phyloP scores from a whole-genome alignment of 2,329 filamentous ascomycete genomes.

The Fusarium protoensiforme region DNA sequence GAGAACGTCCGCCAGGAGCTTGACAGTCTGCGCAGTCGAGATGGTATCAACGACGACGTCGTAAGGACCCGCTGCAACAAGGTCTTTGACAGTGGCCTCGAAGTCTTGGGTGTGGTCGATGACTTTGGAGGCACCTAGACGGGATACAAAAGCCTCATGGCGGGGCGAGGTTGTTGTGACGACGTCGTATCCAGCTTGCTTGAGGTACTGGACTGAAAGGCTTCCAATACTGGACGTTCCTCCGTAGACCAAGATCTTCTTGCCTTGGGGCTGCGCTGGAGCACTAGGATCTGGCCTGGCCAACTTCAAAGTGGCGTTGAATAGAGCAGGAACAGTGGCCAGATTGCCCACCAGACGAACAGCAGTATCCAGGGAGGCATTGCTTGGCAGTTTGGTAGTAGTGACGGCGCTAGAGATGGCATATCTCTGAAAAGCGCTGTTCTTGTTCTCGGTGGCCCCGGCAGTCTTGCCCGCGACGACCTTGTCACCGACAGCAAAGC shows the following conservation, averaged over 20 bases:
- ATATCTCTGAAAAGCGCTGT: conserved; percentile 29
- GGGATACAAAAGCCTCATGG: conserved; percentile 23
- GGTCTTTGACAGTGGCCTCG: conserved; percentile 4
- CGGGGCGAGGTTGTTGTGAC: conserved; percentile 32
- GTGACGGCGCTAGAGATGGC: conserved; percentile 9
- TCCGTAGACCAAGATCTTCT: conserved; percentile 25
- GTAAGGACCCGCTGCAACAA: conserved; percentile 19
- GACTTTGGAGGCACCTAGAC: conserved; percentile 16
- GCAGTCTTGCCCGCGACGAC: conserved; percentile 31
- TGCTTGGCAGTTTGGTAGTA: conserved; percentile 19
- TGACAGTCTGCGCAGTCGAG: conserved; percentile 22
- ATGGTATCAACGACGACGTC: conserved; percentile 27
- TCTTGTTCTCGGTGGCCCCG: conserved; percentile 26
- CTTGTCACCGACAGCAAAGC: conserved; percentile 28
- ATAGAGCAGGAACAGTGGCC: conserved; percentile 27
- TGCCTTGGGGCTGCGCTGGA: conserved; percentile 7
- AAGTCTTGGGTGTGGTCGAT: conserved; percentile 13
- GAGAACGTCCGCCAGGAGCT: conserved; percentile 23
- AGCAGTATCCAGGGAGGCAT: conserved; percentile 17
- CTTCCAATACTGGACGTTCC: conserved; percentile 34
- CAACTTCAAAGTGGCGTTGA: conserved; percentile 24
- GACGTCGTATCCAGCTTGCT: conserved; percentile 30
- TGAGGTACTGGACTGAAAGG: conserved; percentile 27
- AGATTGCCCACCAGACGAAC: conserved; percentile 32
- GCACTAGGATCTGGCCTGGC: conserved; percentile 11